Percentiles rank a stretch among this genome's conserved stretches.
Evolutionary conservation across 2,329 filamentous ascomycete species (phyloP).

Genomic region (Botrytis sinoallii): DNA sequence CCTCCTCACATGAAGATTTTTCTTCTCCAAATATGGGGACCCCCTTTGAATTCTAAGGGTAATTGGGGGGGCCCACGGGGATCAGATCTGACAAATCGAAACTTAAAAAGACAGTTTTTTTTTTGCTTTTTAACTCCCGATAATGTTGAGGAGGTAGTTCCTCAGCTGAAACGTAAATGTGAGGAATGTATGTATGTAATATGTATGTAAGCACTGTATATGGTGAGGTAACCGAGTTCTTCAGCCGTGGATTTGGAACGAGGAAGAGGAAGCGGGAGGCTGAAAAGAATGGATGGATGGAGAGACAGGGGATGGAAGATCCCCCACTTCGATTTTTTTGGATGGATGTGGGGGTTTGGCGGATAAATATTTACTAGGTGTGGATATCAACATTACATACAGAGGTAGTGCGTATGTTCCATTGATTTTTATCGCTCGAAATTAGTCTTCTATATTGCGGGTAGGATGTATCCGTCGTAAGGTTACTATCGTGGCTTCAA

Average conservation of each 20-base stretch:
- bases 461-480: background rate
- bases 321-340: background rate
- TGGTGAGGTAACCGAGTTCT: background rate
- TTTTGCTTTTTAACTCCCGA: background rate
- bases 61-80: background rate
- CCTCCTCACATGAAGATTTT: background rate
- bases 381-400: background rate
- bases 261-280: constrained; percentile 1
- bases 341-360: background rate
- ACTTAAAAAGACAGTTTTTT: background rate
- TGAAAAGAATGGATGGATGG: background rate
- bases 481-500: background rate
- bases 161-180: background rate
- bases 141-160: too few species aligned
- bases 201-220: background rate
- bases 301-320: background rate
- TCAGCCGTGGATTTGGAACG: background rate
- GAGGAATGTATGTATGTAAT: background rate
- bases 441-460: background rate
- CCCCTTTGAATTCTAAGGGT: background rate
- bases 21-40: background rate
- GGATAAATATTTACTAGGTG: background rate
- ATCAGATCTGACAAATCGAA: background rate
- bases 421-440: background rate
- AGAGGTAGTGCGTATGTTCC: background rate